Evolutionary conservation across 2,329 filamentous ascomycete species (phyloP).

Genomic region (Fusarium musae): DNA sequence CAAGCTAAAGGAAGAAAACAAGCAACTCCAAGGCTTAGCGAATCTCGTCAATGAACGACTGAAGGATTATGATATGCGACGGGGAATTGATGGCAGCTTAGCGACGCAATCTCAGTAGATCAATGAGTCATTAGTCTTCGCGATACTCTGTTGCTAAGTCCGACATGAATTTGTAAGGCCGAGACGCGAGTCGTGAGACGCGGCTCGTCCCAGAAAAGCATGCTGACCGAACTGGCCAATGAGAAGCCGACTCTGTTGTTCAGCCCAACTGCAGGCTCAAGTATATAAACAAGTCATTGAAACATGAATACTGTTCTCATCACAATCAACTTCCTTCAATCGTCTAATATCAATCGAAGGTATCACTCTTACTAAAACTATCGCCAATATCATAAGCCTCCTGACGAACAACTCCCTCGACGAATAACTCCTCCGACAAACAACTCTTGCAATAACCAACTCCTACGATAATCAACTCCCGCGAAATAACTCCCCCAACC

Average conservation of each 20-base stretch:
- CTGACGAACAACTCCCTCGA: not conserved
- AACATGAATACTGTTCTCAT: not conserved
- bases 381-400: not conserved
- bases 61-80: constrained; percentile 43
- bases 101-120: not conserved
- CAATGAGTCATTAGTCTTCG: fast-evolving
- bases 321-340: not conserved
- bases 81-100: not conserved
- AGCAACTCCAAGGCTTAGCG: constrained; percentile 47
- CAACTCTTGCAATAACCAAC: not conserved
- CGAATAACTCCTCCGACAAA: fast-evolving
- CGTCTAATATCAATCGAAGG: fast-evolving
- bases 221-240: constrained; percentile 36
- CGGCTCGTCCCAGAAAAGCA: not conserved
- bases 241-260: not conserved
- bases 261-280: not conserved
- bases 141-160: not conserved
- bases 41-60: constrained; percentile 46
- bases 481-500: too few relatives aligned
- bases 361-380: not conserved
- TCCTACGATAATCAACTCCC: too few relatives aligned
- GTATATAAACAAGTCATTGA: constrained; percentile 9
- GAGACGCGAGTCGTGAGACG: not conserved
- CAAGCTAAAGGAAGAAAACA: constrained; percentile 47
- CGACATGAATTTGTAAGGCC: not conserved